These are phyloP conservation scores for Saccharomyces hybrid DNA, from an alignment of 1,139 yeast species.

Conservation along the genomic window DNA sequence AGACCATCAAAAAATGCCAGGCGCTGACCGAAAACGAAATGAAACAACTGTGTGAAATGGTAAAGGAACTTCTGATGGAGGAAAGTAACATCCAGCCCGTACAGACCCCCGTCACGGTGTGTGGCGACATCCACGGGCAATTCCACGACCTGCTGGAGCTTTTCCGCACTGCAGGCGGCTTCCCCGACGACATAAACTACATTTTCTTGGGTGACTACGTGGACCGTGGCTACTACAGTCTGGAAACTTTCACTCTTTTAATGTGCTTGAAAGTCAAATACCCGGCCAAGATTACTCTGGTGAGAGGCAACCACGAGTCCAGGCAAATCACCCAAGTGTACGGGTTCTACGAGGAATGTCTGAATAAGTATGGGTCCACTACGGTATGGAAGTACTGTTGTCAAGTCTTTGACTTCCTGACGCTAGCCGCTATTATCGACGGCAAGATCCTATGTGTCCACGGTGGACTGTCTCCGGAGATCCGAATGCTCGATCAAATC, in stretches of 20 bases:
- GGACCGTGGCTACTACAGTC: conserved; percentile 89
- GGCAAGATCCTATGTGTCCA: conserved; percentile 91
- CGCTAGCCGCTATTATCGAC: conserved; percentile 90
- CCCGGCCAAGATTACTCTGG: conserved; percentile 79
- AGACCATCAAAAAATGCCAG: conserved; percentile 83
- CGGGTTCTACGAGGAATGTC: conserved; percentile 87
- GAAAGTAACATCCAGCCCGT: conserved; percentile 96
- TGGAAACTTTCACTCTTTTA: conserved; percentile 84
- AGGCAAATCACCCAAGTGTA: conserved; percentile 94
- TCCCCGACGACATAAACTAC: conserved; percentile 72
- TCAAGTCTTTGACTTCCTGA: conserved; percentile 88
- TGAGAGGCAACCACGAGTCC: conserved; percentile 90
- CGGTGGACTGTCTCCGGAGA: conserved; percentile 96
- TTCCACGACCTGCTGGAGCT: conserved; percentile 90
- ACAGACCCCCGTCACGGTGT: conserved; percentile 93
- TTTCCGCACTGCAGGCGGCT: conserved; percentile 88
- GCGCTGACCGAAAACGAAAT: conserved; percentile 86
- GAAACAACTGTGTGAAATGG: conserved; percentile 93
- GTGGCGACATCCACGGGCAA: conserved; percentile 98
- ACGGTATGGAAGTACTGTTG: conserved; percentile 97
- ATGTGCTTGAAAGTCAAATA: conserved; percentile 86
- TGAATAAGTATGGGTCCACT: conserved; percentile 88
- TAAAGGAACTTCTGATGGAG: conserved; percentile 82
- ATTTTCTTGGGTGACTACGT: conserved; percentile 92
- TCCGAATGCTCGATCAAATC: conserved; percentile 92